phyloP scores from a whole-genome alignment of 441 rosid species.

The Melastoma candidum region DNA sequence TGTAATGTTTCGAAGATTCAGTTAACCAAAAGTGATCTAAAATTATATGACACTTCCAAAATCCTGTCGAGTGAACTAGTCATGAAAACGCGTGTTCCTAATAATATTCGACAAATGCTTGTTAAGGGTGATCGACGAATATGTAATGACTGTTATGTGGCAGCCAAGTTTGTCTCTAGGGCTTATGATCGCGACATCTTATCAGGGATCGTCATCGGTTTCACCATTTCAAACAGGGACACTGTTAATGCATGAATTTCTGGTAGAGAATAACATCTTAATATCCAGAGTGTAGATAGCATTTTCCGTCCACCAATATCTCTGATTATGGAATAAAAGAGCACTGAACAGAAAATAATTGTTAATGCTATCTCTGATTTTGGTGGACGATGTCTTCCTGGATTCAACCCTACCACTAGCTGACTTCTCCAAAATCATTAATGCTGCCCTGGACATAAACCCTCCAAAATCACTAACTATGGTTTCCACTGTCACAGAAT shows the following conservation, averaged over 20 bases:
- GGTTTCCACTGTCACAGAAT: constrained; percentile 12
- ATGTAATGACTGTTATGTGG: constrained; percentile 45
- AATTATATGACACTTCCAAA: no score
- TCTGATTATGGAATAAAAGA: constrained; percentile 15
- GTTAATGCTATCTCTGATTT: not conserved
- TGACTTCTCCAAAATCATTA: constrained; percentile 1
- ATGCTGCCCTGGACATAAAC: constrained; percentile 17
- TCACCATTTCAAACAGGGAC: constrained; percentile 47
- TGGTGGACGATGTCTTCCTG: no score
- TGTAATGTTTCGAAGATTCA: no score
- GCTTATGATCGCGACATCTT: constrained; percentile 37
- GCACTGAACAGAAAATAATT: constrained; percentile 11
- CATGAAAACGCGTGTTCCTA: no score
- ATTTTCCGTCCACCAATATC: constrained; percentile 14
- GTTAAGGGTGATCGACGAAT: constrained; percentile 17
- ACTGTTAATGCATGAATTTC: constrained; percentile 49
- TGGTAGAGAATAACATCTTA: constrained; percentile 23
- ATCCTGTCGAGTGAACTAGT: no score
- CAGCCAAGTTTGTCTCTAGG: constrained; percentile 39
- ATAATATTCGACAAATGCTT: no score
- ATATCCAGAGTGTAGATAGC: no score
- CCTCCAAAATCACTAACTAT: constrained; percentile 17
- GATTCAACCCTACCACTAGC: no score
- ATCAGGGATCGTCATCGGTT: constrained; percentile 45
- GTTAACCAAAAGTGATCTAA: no score